Evolutionary conservation across 2,329 filamentous ascomycete genomes (phyloP), one percentile per base, ranked within the genome.

Genomic region (Verticillium nubilum): DNA sequence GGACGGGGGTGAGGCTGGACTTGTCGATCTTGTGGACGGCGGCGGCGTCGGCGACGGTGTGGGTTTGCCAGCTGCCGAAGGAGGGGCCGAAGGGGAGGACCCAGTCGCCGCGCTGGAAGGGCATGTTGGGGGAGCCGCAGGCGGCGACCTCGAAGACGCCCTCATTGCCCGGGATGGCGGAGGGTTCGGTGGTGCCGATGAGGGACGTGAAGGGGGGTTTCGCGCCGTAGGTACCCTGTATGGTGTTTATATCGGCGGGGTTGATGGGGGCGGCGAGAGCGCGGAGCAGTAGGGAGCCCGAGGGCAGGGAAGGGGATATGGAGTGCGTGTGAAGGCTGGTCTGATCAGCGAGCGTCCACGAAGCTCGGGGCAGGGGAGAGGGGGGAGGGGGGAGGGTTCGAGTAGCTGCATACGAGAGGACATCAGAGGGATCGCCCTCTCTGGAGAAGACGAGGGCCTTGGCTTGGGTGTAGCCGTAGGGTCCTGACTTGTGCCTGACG

Each of bases 181-280:
- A 85, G 2, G 93, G 92, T 26, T 86, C 79, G 1, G 86, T 66
- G 0, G 93, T 97, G 59, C 92, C 90, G 58, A 99, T 85, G 1
- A 85, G 75, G 5, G 86, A 87, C 19, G 86, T 87, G 75, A 96
- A 93, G 52, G 83, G 79, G 0, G 93, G 92, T 72, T 92, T 92
- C 53, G 87, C 87, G 62, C 94, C 94, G 78, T 99, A 99, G 4
- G 94, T 92, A 65, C 95, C 95, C 79, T 99, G 95, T 69, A 99
- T 91, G 69, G 94, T 94, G 80, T 99, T 99, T 74, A 99, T 91
- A 77, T 99, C 95, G 69, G 95, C 93, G 26, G 95, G 95, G 78
- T 99, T 99, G 74, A 99, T 91, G 60, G 95, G 92, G 1, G 92
- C 87, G 31, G 93, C 91, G 68, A 99, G 90, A 68, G 95, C 88